Evolutionary conservation across 192 early-diverging fungal genomes (phyloP).

Genomic region (Coemansia sp.): DNA sequence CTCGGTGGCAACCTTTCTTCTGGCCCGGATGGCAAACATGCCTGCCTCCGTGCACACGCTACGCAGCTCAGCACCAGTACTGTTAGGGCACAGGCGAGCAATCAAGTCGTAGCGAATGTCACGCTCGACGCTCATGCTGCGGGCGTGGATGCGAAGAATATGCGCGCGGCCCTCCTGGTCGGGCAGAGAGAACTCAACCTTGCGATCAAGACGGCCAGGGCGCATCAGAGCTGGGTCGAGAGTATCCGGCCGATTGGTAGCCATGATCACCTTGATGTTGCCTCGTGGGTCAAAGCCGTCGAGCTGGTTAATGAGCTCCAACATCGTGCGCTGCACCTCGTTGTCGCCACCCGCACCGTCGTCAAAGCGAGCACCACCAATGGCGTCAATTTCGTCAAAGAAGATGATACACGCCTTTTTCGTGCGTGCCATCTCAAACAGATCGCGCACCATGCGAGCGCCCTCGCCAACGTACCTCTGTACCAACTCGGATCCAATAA

Average conservation of each 20-base stretch:
- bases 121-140: conserved; percentile 98
- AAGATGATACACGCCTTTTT: conserved; percentile 99
- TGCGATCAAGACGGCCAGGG: conserved; percentile 97
- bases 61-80: conserved; percentile 97
- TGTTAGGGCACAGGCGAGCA: conserved; percentile 97
- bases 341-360: conserved; percentile 99
- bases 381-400: conserved; percentile 99
- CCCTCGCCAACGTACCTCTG: conserved; percentile 99
- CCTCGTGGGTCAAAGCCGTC: conserved; percentile 99
- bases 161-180: conserved; percentile 96
- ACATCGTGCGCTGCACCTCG: conserved; percentile 99
- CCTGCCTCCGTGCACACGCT: conserved; percentile 99
- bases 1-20: conserved; percentile 98
- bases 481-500: conserved; percentile 99
- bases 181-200: conserved; percentile 97
- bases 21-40: conserved; percentile 98
- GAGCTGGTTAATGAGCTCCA: conserved; percentile 99
- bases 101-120: conserved; percentile 99
- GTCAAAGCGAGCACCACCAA: conserved; percentile 97
- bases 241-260: conserved; percentile 98
- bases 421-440: conserved; percentile 99
- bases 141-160: conserved; percentile 98
- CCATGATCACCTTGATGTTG: conserved; percentile 99
- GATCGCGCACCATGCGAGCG: conserved; percentile 97
- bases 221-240: conserved; percentile 97